phyloP scores from a whole-genome alignment of 495 filamentous ascomycete species.

The Penicillium psychrofluorescens region DNA sequence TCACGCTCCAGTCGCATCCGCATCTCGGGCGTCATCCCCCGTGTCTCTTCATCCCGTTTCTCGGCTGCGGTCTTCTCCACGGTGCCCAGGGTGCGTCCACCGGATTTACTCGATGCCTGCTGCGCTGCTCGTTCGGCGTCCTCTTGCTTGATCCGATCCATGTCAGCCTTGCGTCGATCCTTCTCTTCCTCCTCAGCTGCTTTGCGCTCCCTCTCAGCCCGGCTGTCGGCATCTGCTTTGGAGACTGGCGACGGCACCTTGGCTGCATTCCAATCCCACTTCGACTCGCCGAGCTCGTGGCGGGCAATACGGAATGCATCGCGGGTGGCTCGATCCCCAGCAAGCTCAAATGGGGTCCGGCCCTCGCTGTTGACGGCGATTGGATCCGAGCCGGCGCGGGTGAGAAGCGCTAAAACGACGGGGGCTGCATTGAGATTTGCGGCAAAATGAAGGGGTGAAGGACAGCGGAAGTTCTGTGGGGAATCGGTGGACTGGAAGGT shows the following conservation, averaged over 20 bases:
- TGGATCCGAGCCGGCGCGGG: conserved; percentile 69
- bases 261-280: conserved; percentile 75
- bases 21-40: conserved; percentile 81
- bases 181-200: conserved; percentile 47
- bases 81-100: conserved; percentile 42
- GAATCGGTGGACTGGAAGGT: conserved; percentile 62
- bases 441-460: conserved; percentile 80
- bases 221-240: conserved; percentile 57
- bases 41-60: conserved; percentile 70
- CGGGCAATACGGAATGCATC: conserved; percentile 90
- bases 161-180: conserved; percentile 53
- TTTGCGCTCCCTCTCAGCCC: conserved; percentile 54
- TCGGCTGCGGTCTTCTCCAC: conserved; percentile 63
- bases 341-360: conserved; percentile 76
- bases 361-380: conserved; percentile 56
- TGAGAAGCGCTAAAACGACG: conserved; percentile 67
- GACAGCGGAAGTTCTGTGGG: conserved; percentile 72
- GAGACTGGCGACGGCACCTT: conserved; percentile 63
- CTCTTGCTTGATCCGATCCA: conserved; percentile 60
- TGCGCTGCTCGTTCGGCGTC: conserved; percentile 44
- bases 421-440: conserved; percentile 67
- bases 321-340: conserved; percentile 77
- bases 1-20: conserved; percentile 73
- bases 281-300: conserved; percentile 64
- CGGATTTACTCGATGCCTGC: conserved; percentile 31